Conservation (phyloP, 257 asterid genomes). For the Lantana camara region DNA sequence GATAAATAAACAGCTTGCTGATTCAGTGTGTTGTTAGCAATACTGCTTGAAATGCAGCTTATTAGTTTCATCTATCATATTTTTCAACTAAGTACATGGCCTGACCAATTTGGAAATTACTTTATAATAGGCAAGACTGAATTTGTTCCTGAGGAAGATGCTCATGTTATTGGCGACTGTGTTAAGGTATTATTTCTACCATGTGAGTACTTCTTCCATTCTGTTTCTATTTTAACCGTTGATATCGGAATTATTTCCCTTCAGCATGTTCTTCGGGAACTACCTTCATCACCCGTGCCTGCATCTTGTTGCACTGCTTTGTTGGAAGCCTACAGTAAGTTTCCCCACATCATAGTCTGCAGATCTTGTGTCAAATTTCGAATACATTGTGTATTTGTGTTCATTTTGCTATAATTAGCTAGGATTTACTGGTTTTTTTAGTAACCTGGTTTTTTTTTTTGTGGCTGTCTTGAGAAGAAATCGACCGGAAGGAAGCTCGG, state of each 20-base stretch:
- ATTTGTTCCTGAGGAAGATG: slow-evolving; percentile 83
- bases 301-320: slow-evolving; percentile 96
- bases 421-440: slow-evolving; percentile 9
- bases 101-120: slow-evolving; percentile 29
- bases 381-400: slow-evolving; percentile 13
- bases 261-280: slow-evolving; percentile 98
- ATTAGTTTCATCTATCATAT: slow-evolving; percentile 5
- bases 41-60: neutral
- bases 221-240: slow-evolving; percentile 8
- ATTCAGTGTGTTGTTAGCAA: neutral
- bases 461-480: slow-evolving; percentile 51
- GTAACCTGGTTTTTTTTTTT: slow-evolving; percentile 28
- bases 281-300: slow-evolving; percentile 99
- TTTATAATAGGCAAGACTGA: slow-evolving; percentile 70
- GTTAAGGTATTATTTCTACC: slow-evolving; percentile 74
- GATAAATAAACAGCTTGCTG: neutral
- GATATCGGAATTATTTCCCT: slow-evolving; percentile 30
- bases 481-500: slow-evolving; percentile 83
- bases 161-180: slow-evolving; percentile 97
- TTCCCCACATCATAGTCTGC: slow-evolving; percentile 18
- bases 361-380: slow-evolving; percentile 15
- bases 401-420: slow-evolving; percentile 8
- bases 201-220: slow-evolving; percentile 24
- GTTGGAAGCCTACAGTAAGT: slow-evolving; percentile 91
- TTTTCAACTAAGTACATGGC: slow-evolving; percentile 2